Evolutionary conservation across 1,284 basidiomycete species (phyloP).

Genomic region (Anthracocystis walkeri): DNA sequence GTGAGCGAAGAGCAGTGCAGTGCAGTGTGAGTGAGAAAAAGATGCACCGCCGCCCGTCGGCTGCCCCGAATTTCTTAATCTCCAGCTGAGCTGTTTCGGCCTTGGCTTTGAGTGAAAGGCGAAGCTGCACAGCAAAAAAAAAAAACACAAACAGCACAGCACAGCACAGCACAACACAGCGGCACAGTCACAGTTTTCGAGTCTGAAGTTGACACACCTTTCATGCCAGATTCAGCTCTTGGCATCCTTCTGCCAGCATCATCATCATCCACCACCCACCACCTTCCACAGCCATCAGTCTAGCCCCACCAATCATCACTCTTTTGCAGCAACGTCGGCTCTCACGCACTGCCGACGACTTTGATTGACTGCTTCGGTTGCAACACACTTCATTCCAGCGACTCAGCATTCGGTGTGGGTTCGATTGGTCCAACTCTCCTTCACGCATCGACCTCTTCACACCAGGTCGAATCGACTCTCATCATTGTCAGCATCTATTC

Average conservation of each 20-base stretch:
- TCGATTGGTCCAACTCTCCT: neutral
- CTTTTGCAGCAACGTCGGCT: neutral
- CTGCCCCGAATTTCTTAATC: no score
- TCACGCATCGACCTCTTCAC: neutral
- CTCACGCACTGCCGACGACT: neutral
- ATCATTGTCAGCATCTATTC: neutral
- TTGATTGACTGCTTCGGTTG: neutral
- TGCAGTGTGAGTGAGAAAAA: no score
- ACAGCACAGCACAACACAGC: slow-evolving; percentile 5
- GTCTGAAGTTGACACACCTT: neutral
- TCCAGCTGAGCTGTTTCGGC: no score
- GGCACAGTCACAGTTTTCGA: neutral
- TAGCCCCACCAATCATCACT: neutral
- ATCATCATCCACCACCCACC: neutral
- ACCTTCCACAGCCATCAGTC: neutral
- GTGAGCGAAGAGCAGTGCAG: no score
- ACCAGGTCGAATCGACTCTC: neutral
- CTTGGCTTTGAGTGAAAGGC: no score
- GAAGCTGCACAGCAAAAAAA: neutral
- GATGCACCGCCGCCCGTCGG: no score
- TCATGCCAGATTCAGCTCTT: neutral
- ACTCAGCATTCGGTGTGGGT: no score
- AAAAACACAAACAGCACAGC: neutral
- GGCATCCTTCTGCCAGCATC: neutral
- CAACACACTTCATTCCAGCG: no score